Base-by-base conservation (phyloP, 371 early-diverging fungal genomes). In the Lichtheimia ramosa region DNA sequence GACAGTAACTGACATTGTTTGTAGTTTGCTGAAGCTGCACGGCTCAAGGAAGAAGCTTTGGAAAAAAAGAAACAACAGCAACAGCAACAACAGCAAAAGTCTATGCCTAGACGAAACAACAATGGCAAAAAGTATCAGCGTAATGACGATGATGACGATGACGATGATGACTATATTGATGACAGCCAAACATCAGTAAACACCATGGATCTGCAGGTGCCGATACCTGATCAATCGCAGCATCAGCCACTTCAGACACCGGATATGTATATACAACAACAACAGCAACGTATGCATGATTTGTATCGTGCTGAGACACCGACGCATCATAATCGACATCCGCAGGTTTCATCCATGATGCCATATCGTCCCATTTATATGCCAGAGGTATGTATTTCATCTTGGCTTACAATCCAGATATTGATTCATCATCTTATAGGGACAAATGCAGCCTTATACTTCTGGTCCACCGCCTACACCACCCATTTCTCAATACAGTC, bases 281-380 rank as follows among this genome's bases (percentile, higher is more conserved):
- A 46, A 18, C 46, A 46, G n/a, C 51, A 23, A 25, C 46, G 46
- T 16, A 46, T 21, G 34, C 46, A 46, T 46, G 46, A 46, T 46
- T 21, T 46, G 46, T 46, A 18, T 21, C 46, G 46, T 18, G 46
- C 7, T 10, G 18, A 46, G 0, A 46, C 21, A 18, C 21, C 46
- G 16, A 12, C n/a, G 2, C 46, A 34, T 34, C 34, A 4, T 10
- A 34, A 34, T 34, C 34, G 34, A 8, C 34, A 34, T 34, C 10
- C 34, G 10, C 34, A 34, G 8, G 34, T 10, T 34, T 34, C 34
- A 34, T 34, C 46, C 18, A 46, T 46, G 46, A 46, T 21, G 46
- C 46, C 46, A 5, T 46, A 46, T 21, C 46, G 46, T 6, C 46
- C 46, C 10, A 6, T 46, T 18, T 46, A 46, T 8, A 46, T 21